Evolutionary conservation across 2,329 filamentous ascomycete genomes (phyloP).

Genomic region (Aspergillus sp.): DNA sequence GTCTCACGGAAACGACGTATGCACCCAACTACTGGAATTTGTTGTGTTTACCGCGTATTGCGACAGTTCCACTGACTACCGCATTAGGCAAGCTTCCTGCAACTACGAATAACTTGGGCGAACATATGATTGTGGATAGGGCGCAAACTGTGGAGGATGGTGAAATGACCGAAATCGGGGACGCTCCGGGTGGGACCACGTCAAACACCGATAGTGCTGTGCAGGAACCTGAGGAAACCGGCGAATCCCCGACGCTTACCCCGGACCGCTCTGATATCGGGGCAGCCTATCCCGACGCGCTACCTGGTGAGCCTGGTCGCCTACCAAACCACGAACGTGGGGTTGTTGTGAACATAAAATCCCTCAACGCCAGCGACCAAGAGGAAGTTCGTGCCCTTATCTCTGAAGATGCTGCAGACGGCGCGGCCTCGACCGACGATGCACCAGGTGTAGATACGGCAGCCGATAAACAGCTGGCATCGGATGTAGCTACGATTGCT

Average conservation of each 20-base stretch:
- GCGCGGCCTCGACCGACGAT: slow-evolving; percentile 2
- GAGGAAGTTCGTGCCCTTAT: not conserved
- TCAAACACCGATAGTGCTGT: slow-evolving; percentile 14
- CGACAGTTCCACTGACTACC: slow-evolving; percentile 9
- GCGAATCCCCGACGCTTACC: slow-evolving; percentile 19
- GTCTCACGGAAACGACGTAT: slow-evolving; percentile 31
- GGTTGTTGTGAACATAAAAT: slow-evolving; percentile 17
- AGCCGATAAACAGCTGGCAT: slow-evolving; percentile 13
- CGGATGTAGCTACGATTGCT: slow-evolving; percentile 1
- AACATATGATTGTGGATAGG: slow-evolving; percentile 15
- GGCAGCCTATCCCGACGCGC: slow-evolving; percentile 20
- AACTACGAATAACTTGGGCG: slow-evolving; percentile 7
- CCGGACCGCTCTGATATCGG: slow-evolving; percentile 11
- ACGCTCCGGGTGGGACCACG: slow-evolving; percentile 18
- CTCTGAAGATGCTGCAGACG: not conserved
- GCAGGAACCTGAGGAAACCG: slow-evolving; percentile 8
- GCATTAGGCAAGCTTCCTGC: slow-evolving; percentile 24
- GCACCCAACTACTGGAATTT: not conserved
- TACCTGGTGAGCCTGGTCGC: slow-evolving; percentile 20
- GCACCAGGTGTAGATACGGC: slow-evolving; percentile 12
- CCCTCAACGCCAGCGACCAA: slow-evolving; percentile 3
- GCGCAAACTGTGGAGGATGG: slow-evolving; percentile 6
- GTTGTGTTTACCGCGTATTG: not conserved
- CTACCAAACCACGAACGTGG: slow-evolving; percentile 5
- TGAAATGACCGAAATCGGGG: slow-evolving; percentile 6